Evolutionary conservation across 306 rosid genomes (phyloP).

Genomic region (Dalbergia oliveri): DNA sequence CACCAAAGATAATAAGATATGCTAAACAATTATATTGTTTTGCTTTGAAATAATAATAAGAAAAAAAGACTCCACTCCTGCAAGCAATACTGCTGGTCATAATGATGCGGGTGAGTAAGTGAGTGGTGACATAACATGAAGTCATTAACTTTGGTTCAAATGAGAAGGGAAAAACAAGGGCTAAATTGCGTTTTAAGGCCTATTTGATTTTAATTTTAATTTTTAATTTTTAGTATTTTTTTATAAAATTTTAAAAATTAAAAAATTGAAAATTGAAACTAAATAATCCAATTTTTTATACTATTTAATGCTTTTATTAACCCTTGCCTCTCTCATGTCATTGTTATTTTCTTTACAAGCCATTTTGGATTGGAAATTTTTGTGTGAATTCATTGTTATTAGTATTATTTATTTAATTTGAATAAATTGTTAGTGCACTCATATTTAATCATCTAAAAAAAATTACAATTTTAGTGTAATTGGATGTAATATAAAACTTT

Average conservation of each 20-base stretch:
- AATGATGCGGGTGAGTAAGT: conserved; percentile 38
- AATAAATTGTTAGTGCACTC: too few species aligned
- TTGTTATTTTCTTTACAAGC: not conserved
- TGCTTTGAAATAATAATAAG: conserved; percentile 36
- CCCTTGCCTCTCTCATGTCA: not conserved
- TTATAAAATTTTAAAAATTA: too few species aligned
- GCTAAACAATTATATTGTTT: conserved; percentile 56
- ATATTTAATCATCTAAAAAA: too few species aligned
- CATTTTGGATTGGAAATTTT: not conserved
- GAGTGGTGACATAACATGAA: conserved; percentile 47
- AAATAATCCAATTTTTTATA: not conserved
- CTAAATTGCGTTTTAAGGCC: too few species aligned
- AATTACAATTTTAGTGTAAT: too few species aligned
- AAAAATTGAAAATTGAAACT: too few species aligned
- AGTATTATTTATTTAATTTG: too few species aligned
- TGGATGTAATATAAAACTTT: too few species aligned
- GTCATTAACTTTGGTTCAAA: conserved; percentile 65
- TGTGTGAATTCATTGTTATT: not conserved
- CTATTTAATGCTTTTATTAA: not conserved
- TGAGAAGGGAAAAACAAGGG: conserved; percentile 17
- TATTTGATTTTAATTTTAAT: too few species aligned
- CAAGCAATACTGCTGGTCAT: conserved; percentile 43
- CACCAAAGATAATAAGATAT: conserved; percentile 43
- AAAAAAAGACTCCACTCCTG: conserved; percentile 49
- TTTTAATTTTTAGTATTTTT: too few species aligned